Conservation (phyloP, 306 rosid genomes). For the Arachis hypogaea region DNA sequence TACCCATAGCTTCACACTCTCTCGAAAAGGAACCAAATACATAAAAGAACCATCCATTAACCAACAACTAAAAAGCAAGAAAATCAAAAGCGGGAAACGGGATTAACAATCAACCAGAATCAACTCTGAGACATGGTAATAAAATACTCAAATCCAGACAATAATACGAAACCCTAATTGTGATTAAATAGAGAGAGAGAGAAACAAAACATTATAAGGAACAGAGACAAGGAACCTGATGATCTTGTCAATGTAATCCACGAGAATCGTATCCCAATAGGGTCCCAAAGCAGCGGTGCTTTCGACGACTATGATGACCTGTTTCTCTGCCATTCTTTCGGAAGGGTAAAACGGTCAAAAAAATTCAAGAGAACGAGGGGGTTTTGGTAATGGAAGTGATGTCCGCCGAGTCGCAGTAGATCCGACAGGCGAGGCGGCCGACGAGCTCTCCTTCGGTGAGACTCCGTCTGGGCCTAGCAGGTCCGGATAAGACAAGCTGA, state of each 20-base stretch:
- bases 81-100: background rate
- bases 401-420: too few relatives aligned
- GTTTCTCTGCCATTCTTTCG: conserved; percentile 72
- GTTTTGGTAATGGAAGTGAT: too few relatives aligned
- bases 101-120: background rate
- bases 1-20: background rate
- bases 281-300: conserved; percentile 89
- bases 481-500: too few relatives aligned
- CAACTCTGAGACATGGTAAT: background rate
- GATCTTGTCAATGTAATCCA: conserved; percentile 80
- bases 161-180: conserved; percentile 2
- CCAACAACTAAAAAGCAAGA: background rate
- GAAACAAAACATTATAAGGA: background rate
- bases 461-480: too few relatives aligned
- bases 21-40: background rate
- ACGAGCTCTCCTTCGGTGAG: too few relatives aligned
- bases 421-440: too few relatives aligned
- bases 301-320: conserved; percentile 77
- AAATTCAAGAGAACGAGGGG: background rate
- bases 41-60: background rate
- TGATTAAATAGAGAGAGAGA: background rate
- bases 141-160: background rate
- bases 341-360: background rate
- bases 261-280: conserved; percentile 60
- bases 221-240: conserved; percentile 51